Percentiles rank a stretch among this genome's conserved stretches.
Evolutionary conservation across 2,329 filamentous ascomycete genomes (phyloP).

Genomic region (Neofusicoccum laricinum): DNA sequence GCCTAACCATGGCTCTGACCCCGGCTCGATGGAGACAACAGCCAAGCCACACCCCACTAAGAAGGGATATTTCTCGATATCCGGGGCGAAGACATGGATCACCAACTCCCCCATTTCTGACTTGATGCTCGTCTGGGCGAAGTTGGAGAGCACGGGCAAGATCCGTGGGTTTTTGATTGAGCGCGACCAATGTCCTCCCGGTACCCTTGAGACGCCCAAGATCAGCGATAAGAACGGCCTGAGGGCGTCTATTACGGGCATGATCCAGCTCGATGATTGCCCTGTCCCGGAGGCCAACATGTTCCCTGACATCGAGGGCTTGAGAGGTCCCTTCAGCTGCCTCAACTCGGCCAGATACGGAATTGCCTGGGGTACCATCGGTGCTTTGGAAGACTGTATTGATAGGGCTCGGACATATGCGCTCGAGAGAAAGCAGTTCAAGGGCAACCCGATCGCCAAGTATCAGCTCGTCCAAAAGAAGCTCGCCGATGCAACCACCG

Average conservation of each 20-base stretch:
- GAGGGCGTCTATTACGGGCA: constrained; percentile 89
- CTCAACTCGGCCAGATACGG: constrained; percentile 91
- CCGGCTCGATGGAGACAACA: constrained; percentile 83
- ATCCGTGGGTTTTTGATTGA: constrained; percentile 92
- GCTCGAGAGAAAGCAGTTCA: constrained; percentile 94
- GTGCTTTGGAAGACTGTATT: constrained; percentile 90
- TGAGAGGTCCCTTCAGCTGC: constrained; percentile 87
- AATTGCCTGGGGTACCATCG: constrained; percentile 91
- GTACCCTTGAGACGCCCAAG: constrained; percentile 84
- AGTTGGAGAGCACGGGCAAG: constrained; percentile 85
- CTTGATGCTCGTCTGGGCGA: constrained; percentile 86
- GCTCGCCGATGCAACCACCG: constrained; percentile 85
- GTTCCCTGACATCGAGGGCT: constrained; percentile 85
- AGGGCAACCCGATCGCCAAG: constrained; percentile 87
- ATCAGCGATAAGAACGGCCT: constrained; percentile 96
- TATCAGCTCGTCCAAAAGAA: constrained; percentile 99
- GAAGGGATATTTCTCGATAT: constrained; percentile 75
- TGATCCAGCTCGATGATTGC: constrained; percentile 93
- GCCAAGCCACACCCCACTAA: constrained; percentile 83
- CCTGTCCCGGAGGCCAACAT: constrained; percentile 89
- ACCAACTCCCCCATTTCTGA: constrained; percentile 91
- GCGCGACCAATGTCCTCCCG: constrained; percentile 76
- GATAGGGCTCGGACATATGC: constrained; percentile 77
- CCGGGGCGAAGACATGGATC: constrained; percentile 90
- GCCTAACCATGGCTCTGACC: constrained; percentile 89